Evolutionary conservation across 2,329 filamentous ascomycete species (phyloP), one percentile per base, ranked within the genome.

Genomic region (Colletotrichum euphorbiae): DNA sequence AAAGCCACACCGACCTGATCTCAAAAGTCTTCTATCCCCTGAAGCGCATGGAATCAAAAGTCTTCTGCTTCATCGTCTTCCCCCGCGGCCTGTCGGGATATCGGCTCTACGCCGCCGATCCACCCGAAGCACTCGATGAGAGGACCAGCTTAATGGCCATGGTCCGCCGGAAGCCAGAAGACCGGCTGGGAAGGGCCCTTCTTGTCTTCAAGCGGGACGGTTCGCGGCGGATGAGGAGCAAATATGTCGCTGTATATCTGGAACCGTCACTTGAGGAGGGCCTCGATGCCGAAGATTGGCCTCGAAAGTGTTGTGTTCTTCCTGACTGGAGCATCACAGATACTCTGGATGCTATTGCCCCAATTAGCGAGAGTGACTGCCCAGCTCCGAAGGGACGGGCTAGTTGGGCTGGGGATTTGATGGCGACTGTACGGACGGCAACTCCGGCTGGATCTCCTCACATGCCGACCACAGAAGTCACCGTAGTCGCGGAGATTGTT

Each of bases 131-230:
- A 3, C 46, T 65, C 7, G 11, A 38, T 1, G 36, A 60, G 9
- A 15, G 38, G 1, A 40, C 38, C 7, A 60, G 62, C 13, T 38
- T 65, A 38, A 24, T 65, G 31, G 55, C 38, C 12, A 60, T 61
- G 55, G 6, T 54, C 7, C 5, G 48, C 6, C 24, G 31, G 8
- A 51, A 11, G 11, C 21, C 15, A 7, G 48, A 5, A 1, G 48
- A 51, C 0, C 8, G 31, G 2, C 1, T 51, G 9, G 48, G 48
- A 5, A 9, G 48, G 6, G 48, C 24, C 3, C 48, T 51, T 11
- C 24, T 51, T 0, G 6, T 33, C 2, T 51, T 19, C 5, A 19
- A 51, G 21, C 24, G n/a, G 2, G 6, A 1, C 2, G 15, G 8
- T 24, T 33, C 48, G 4, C 15, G 55, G 0, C 38, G 31, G 3